Conservation (phyloP, 1,284 basidiomycete genomes). For the Ganoderma boninense region DNA sequence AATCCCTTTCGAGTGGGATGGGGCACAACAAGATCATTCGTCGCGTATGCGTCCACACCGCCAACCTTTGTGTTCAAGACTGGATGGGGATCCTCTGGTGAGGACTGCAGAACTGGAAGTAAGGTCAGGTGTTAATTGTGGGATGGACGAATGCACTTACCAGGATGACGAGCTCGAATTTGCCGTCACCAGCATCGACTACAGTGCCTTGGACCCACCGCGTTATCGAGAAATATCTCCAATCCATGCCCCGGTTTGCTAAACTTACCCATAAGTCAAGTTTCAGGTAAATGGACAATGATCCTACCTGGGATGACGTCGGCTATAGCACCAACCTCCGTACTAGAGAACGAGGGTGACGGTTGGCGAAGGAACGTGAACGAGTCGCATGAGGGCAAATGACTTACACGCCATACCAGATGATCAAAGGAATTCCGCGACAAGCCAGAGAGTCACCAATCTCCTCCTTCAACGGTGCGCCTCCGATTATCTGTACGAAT, state of each 20-base stretch:
- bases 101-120: constrained; percentile 3
- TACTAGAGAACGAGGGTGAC: constrained; percentile 9
- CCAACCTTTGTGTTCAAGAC: constrained; percentile 15
- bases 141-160: constrained; percentile 3
- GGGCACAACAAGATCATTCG: constrained; percentile 18
- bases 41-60: constrained; percentile 20
- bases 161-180: constrained; percentile 19
- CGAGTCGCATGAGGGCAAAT: neutral
- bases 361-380: neutral
- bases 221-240: constrained; percentile 23
- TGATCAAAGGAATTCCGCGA: constrained; percentile 20
- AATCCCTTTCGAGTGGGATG: constrained; percentile 19
- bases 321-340: constrained; percentile 30
- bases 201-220: constrained; percentile 10
- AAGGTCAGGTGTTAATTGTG: neutral
- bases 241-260: constrained; percentile 23
- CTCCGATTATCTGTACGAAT: constrained; percentile 16
- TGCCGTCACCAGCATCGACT: constrained; percentile 12
- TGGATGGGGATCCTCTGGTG: constrained; percentile 13
- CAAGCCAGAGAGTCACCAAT: constrained; percentile 23
- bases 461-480: constrained; percentile 19
- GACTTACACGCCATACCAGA: constrained; percentile 24
- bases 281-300: neutral
- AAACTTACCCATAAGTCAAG: neutral
- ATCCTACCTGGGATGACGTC: constrained; percentile 24